Evolutionary conservation across 352 stramenopile genomes (phyloP).

Genomic region (Globisporangium acanthophoron): DNA sequence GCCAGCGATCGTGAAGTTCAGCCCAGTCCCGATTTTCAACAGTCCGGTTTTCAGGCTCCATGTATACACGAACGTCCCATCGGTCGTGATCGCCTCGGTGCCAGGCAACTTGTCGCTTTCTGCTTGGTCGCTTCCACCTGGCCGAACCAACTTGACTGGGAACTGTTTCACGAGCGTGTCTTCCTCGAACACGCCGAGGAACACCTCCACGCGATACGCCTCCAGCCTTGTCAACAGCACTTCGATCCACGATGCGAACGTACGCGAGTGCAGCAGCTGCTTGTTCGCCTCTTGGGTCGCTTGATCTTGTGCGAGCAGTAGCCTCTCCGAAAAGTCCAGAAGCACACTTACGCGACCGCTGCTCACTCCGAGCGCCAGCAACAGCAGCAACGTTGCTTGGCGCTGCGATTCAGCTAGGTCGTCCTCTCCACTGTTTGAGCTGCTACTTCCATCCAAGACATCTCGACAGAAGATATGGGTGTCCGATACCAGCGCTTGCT

Average conservation of each 20-base stretch:
- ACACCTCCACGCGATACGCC: slow-evolving; percentile 47
- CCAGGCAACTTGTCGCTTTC: slow-evolving; percentile 13
- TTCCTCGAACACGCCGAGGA: slow-evolving; percentile 43
- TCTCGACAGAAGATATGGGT: slow-evolving; percentile 41
- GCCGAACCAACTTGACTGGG: slow-evolving; percentile 35
- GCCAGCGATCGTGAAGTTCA: slow-evolving; percentile 68
- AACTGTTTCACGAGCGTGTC: slow-evolving; percentile 36
- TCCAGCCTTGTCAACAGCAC: slow-evolving; percentile 40
- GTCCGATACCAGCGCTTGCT: slow-evolving; percentile 40
- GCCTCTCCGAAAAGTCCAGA: slow-evolving; percentile 39
- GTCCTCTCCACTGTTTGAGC: neutral
- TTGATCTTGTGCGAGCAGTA: slow-evolving; percentile 9
- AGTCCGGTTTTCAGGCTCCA: slow-evolving; percentile 44
- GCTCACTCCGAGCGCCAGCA: slow-evolving; percentile 51
- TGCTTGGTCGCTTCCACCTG: slow-evolving; percentile 2
- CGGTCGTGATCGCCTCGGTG: slow-evolving; percentile 35
- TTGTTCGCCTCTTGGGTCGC: neutral
- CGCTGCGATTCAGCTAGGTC: slow-evolving; percentile 17
- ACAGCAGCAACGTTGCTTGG: slow-evolving; percentile 32
- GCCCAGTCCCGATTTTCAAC: slow-evolving; percentile 59
- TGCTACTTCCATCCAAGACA: slow-evolving; percentile 19
- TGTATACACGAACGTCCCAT: slow-evolving; percentile 64
- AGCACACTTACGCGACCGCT: slow-evolving; percentile 45
- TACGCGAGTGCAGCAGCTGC: slow-evolving; percentile 14
- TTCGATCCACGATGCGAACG: slow-evolving; percentile 34